Percentiles rank a stretch among this genome's conserved stretches.
phyloP scores from a whole-genome alignment of 441 rosid genomes.

The Gossypium lobatum region DNA sequence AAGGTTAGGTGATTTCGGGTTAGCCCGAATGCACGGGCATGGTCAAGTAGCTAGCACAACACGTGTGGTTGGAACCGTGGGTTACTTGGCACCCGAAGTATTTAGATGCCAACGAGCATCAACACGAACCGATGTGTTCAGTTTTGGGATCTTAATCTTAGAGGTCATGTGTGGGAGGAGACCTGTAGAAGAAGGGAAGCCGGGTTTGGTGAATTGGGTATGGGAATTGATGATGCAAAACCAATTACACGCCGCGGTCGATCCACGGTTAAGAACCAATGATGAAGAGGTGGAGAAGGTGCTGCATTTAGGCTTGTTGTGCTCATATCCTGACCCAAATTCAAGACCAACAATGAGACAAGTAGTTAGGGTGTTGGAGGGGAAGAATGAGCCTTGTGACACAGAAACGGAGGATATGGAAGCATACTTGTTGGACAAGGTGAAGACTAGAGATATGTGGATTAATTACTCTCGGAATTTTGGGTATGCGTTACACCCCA shows the following conservation, averaged over 20 bases:
- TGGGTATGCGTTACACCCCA: constrained; percentile 39
- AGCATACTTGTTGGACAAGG: constrained; percentile 39
- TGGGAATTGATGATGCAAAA: constrained; percentile 45
- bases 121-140: constrained; percentile 52
- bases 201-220: constrained; percentile 43
- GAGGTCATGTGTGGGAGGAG: constrained; percentile 80
- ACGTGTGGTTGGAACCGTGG: constrained; percentile 61
- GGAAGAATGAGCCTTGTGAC: constrained; percentile 36
- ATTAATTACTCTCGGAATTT: not conserved
- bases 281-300: constrained; percentile 46
- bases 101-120: constrained; percentile 53
- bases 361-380: constrained; percentile 55
- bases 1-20: constrained; percentile 65
- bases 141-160: constrained; percentile 53
- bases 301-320: constrained; percentile 57
- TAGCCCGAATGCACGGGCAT: constrained; percentile 61
- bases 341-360: constrained; percentile 73
- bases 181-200: constrained; percentile 63
- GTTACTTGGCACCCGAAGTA: constrained; percentile 73
- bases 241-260: constrained; percentile 30
- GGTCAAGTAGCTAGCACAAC: constrained; percentile 54
- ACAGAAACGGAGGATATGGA: constrained; percentile 46
- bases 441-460: not conserved
- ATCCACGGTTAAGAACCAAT: constrained; percentile 25
- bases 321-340: constrained; percentile 50